Evolutionary conservation across 257 asterid genomes (phyloP).

Genomic region (Mitragyna speciosa): DNA sequence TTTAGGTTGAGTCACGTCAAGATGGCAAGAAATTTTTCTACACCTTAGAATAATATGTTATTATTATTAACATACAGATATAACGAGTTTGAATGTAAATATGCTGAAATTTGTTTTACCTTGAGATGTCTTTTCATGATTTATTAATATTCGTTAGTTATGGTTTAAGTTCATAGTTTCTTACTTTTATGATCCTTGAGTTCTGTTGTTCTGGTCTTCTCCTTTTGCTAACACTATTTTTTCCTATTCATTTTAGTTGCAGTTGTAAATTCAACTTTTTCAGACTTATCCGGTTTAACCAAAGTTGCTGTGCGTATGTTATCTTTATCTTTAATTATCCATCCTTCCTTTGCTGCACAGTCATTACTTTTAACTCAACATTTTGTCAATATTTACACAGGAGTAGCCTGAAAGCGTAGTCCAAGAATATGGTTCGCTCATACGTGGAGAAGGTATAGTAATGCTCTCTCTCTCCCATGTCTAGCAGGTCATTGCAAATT

Average conservation of each 20-base stretch:
- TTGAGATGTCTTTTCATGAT: not conserved
- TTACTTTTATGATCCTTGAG: not conserved
- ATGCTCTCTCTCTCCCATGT: too few species aligned
- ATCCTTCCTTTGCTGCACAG: not conserved
- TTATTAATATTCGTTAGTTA: not conserved
- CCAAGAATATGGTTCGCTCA: constrained; percentile 42
- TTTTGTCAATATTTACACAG: constrained; percentile 26
- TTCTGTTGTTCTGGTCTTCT: constrained; percentile 1
- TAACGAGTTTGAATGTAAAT: not conserved
- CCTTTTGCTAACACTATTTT: not conserved
- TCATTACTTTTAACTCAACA: not conserved
- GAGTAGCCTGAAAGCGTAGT: constrained; percentile 45
- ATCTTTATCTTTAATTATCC: not conserved
- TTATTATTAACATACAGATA: too few species aligned
- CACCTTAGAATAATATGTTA: too few species aligned
- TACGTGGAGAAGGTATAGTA: constrained; percentile 43
- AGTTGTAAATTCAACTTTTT: constrained; percentile 48
- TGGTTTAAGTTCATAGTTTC: not conserved
- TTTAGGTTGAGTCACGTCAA: too few species aligned
- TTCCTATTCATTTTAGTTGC: constrained; percentile 10
- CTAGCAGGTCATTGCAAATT: too few species aligned
- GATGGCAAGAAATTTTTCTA: too few species aligned
- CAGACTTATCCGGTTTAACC: constrained; percentile 51
- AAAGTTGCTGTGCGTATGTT: constrained; percentile 51
- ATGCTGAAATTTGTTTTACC: not conserved